These are phyloP conservation scores for Pyrus hybrid DNA, from an alignment of 331 rosid species.

Conservation along the genomic window DNA sequence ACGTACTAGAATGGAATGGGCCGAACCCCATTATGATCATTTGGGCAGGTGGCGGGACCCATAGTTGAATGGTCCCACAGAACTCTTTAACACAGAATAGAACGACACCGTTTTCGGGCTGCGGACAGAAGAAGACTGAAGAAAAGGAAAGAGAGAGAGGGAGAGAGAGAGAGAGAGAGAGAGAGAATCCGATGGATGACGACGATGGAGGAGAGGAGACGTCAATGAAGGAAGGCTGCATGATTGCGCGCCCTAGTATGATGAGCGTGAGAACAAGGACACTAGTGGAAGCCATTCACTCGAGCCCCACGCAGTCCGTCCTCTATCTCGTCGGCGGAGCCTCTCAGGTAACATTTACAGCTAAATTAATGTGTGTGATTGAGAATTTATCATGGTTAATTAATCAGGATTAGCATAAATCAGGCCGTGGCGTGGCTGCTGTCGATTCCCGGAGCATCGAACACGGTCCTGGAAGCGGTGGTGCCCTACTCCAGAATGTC, in stretches of 20 bases:
- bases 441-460: slow-evolving; percentile 79
- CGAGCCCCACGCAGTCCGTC: slow-evolving; percentile 56
- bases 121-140: too few species aligned
- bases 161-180: too few species aligned
- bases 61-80: not conserved
- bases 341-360: slow-evolving; percentile 41
- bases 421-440: slow-evolving; percentile 62
- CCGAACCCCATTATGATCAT: not conserved
- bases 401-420: not conserved
- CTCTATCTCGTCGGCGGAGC: slow-evolving; percentile 76
- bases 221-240: slow-evolving; percentile 33
- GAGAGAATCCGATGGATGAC: not conserved
- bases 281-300: slow-evolving; percentile 64
- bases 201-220: not conserved
- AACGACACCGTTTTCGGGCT: not conserved
- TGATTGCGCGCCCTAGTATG: not conserved
- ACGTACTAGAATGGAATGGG: not conserved
- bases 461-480: slow-evolving; percentile 67
- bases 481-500: slow-evolving; percentile 77
- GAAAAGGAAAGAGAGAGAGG: too few species aligned
- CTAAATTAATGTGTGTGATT: not conserved
- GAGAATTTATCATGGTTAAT: not conserved
- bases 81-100: not conserved
- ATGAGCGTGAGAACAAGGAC: slow-evolving; percentile 16
- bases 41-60: not conserved